Base-by-base conservation (phyloP, 2,329 filamentous ascomycete species). In the Penicillium janthinellum region DNA sequence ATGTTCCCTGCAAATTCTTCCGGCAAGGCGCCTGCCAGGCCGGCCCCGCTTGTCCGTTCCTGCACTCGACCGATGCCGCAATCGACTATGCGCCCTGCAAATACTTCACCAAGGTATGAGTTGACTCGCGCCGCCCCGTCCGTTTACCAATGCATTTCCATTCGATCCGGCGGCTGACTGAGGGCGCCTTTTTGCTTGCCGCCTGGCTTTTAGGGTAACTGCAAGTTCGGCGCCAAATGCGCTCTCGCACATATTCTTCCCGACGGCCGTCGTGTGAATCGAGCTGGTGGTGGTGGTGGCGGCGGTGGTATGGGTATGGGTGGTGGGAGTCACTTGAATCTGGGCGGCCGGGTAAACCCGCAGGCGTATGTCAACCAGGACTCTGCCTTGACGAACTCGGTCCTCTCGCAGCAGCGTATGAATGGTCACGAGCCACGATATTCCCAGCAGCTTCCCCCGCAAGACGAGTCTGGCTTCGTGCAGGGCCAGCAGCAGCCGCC, bases 1-100 rank as follows among this genome's bases (percentile, higher is more conserved):
- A 98, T 81, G 95, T 99, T 47, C 95, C 95, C 41, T 99, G 95
- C 90, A 98, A 98, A 84, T 99, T 99, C 89, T 99, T 95, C 79
- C 89, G 92, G 56, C 92, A 96, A 81, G 93, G 94, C 75, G 88
- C 92, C 71, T 99, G 95, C 78, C 94, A 98, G 84, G 95, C 95
- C 59, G 95, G 95, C 69, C 91, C 90, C 75, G 92, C 93, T 66
- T 99, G 95, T 81, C 95, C 95, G 42, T 99, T 98, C 79, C 91
- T 92, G 70, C 95, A 99, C 80, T 94, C 96, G 65, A 88, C 95
- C 65, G 91, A 95, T 74, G 85, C 88, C 34, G 87, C 92, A 42
- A 86, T 90, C 54, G 92, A 97, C 75, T 93, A 90, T 63, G 88
- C 96, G 66, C 86, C 87, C 12, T 99, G 95, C 88, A 99, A 98